Base-by-base conservation (phyloP, 768 basidiomycete genomes). In the Mycena capillaripes region DNA sequence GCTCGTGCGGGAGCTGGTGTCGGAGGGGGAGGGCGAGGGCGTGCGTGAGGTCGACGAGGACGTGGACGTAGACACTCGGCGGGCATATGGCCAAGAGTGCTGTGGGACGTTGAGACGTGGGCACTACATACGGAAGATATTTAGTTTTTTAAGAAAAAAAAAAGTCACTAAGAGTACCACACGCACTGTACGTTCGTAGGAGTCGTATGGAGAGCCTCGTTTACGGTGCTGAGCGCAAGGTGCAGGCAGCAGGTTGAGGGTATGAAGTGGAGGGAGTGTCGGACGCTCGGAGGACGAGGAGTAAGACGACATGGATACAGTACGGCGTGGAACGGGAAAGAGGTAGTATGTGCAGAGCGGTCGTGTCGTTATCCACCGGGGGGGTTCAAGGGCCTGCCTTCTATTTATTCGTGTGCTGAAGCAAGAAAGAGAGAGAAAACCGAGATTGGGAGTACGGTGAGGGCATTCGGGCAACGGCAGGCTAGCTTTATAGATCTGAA, bases 251-350 rank as follows among this genome's bases (percentile, higher is more conserved):
- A 90, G 84, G 62, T 86, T 78, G 64, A 90, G 87, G 9, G 87
- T 80, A 66, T 82, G 87, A 11, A 91, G 82, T 14, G 90, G 82
- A 17, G 90, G 90, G 14, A 91, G 86, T 1, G 85, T 87, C 23
- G 89, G 89, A 36, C 88, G 88, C 46, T 78, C 64, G 60, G 82
- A 78, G 29, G 66, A 48, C 44, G 74, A 69, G 48, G 52, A 23
- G 40, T 46, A 56, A 29, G 52, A 38, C 29, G 34, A 50, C 36
- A 55, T n/a, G 50, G 14, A 25, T 9, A 23, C 38, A 11, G 17
- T 12, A 36, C 7, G 12, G 36, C 12, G 12, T 36, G 36, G 6
- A 12, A 6, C 6, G 12, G 36, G 12, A 36, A 12, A 36, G 36
- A 36, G 36, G 12, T 36, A 12, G 23, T n/a, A 38, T 36, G 53